Base-by-base conservation (phyloP, 371 early-diverging fungal genomes). In the Rhizomucor pusillus region DNA sequence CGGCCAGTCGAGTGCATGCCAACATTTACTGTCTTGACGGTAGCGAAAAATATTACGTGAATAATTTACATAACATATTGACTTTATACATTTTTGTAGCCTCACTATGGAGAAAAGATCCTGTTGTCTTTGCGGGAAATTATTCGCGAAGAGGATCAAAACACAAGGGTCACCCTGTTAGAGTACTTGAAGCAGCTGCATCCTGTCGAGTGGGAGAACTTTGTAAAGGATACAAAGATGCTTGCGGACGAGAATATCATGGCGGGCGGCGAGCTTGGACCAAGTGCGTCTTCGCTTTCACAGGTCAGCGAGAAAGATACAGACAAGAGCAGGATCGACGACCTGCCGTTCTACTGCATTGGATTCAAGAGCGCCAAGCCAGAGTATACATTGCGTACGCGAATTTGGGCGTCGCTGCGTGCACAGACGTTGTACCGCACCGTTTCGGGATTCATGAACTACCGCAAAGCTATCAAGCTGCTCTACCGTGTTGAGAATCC, bases 71-170 rank as follows among this genome's bases (percentile, higher is more conserved):
- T n/a, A n/a, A n/a, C n/a, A n/a, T n/a, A n/a, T n/a, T n/a, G n/a
- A n/a, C n/a, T n/a, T n/a, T n/a, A n/a, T n/a, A 37, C 14, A 37
- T 14, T 11, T 11, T 11, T 47, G 44, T 65, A 75, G 47, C 95
- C 95, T 16, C 95, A 94, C 61, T 94, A 90, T 66, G 83, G 88
- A 34, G 94, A 94, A 69, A 93, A 92, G 69, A 90, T 92, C 19
- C 67, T 94, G 20, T 71, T 93, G 50, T 82, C 88, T 2, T 71
- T 93, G 40, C 79, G 90, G 22, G 93, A 93, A 69, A 89, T 93
- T 51, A 90, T 93, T 56, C 75, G 90, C 23, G 92, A 91, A 59
- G 87, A 90, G 52, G 93, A 94, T 56, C 77, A 86, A 50, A 82
- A 89, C 60, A 90, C 89, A 3, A 80, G 90, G 2, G 84, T 94